A percentile compares a stretch with the other conserved stretches of the same genome.
phyloP scores from a whole-genome alignment of 1,139 yeast species.

The Pneumocystis wakefieldiae region DNA sequence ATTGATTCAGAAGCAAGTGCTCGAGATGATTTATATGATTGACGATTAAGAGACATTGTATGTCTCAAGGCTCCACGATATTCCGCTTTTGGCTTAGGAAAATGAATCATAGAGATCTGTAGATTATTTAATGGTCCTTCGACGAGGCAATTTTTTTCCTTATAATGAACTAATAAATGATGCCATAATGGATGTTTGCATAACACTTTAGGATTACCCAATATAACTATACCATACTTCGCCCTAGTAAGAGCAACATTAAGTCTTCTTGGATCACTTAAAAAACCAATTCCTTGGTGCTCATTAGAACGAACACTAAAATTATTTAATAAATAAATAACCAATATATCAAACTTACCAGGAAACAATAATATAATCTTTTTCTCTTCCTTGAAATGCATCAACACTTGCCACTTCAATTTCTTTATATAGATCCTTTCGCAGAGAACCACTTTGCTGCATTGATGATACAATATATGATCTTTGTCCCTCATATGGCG shows the following conservation, averaged over 20 bases:
- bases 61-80: conserved; percentile 11
- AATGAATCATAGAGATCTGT: conserved; percentile 55
- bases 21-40: not conserved
- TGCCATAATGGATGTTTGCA: conserved; percentile 67
- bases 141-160: conserved; percentile 76
- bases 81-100: conserved; percentile 25
- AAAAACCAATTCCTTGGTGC: conserved; percentile 53
- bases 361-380: conserved; percentile 68
- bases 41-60: conserved; percentile 4
- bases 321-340: not conserved
- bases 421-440: conserved; percentile 36
- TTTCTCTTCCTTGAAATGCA: conserved; percentile 87
- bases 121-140: conserved; percentile 82
- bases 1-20: not conserved
- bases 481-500: conserved; percentile 75
- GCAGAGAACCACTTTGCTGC: conserved; percentile 7
- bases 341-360: conserved; percentile 5
- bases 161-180: conserved; percentile 56
- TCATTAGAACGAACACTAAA: conserved; percentile 58
- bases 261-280: conserved; percentile 54
- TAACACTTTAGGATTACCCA: conserved; percentile 75
- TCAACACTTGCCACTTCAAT: conserved; percentile 79
- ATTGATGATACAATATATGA: conserved; percentile 3
- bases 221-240: conserved; percentile 61
- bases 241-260: conserved; percentile 92